Evolutionary conservation across 805 yeast species (phyloP), one percentile per base, ranked within the genome.

Genomic region (Saccharomycopsis lassenensis): DNA sequence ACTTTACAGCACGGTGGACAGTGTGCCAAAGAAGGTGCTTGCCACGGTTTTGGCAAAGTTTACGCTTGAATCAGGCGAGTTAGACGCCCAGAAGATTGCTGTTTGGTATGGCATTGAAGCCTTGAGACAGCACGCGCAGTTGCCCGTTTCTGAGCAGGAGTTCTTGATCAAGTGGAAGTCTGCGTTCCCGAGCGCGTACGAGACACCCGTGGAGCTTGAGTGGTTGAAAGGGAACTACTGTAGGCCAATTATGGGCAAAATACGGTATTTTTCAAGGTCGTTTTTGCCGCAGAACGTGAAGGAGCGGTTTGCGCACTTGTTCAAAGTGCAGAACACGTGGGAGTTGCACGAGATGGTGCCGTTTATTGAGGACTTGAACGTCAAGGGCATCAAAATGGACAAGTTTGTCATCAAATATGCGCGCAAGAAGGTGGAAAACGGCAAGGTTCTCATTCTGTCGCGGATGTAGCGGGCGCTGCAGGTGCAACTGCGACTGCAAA

Each of bases 101-200:
- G 51, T 49, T 32, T 82, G 85, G 81, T 73, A 71, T 46, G 94
- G 94, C 0, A 49, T 69, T 2, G 60, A 65, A 35, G 58, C 75
- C 0, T 57, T 83, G 16, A 51, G 54, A 17, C 54, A 55, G 26
- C 52, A 56, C 41, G 63, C 63, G 0, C 44, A 58, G 22, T 33
- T 44, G n/a, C 47, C 43, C 10, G 41, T 63, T 14, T 40, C 58
- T 1, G 35, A 57, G 0, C 69, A 71, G 27, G 84, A 78, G 40
- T 72, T 85, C 48, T 48, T 76, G 41, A 63, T 80, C 33, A 66
- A 68, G 35, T 71, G 87, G 75, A 71, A 74, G 47, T 61, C 75
- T 1, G 58, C 66, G 4, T 62, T 82, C 28, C 87, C 91, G 2
- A 67, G 73, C 6, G 67, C 72, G 53, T 67, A 73, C 58, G 73